Conservation (phyloP, 1,284 basidiomycete species). For the Leucoagaricus sp. region DNA sequence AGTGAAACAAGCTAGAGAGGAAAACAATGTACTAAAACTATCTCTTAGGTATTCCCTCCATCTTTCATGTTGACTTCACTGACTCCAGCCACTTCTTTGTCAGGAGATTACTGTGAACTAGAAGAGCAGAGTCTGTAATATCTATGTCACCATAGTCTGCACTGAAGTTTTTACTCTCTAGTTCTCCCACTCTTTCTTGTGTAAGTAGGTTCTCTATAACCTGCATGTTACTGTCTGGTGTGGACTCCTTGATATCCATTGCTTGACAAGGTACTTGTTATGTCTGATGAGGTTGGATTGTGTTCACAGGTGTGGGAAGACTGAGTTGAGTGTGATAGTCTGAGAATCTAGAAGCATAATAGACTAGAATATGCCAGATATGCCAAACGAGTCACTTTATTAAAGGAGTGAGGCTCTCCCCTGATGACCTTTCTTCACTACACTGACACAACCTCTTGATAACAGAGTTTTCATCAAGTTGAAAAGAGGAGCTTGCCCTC, state of each 20-base stretch:
- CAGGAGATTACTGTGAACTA: slow-evolving; percentile 25
- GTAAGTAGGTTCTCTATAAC: not conserved
- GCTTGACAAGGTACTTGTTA: not conserved
- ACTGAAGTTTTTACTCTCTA: not conserved
- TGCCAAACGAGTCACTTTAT: not conserved
- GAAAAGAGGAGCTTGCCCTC: not conserved
- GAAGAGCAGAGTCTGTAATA: slow-evolving; percentile 15
- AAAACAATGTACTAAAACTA: slow-evolving; percentile 23
- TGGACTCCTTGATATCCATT: slow-evolving; percentile 3
- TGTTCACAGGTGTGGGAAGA: not conserved
- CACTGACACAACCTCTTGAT: not conserved
- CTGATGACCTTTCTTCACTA: not conserved
- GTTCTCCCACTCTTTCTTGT: not conserved
- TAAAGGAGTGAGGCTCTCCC: not conserved
- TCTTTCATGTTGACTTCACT: slow-evolving; percentile 14
- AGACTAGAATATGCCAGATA: not conserved
- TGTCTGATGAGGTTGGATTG: not conserved
- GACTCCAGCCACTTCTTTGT: slow-evolving; percentile 21
- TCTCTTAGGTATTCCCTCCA: slow-evolving; percentile 21
- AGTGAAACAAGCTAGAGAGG: slow-evolving; percentile 25
- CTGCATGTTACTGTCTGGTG: not conserved
- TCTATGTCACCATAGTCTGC: not conserved
- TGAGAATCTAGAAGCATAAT: not conserved
- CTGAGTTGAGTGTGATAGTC: not conserved
- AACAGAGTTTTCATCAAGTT: not conserved